A percentile compares a stretch with the other conserved stretches of the same genome.
phyloP scores from a whole-genome alignment of 352 stramenopile species.

The Globisporangium nodosum region DNA sequence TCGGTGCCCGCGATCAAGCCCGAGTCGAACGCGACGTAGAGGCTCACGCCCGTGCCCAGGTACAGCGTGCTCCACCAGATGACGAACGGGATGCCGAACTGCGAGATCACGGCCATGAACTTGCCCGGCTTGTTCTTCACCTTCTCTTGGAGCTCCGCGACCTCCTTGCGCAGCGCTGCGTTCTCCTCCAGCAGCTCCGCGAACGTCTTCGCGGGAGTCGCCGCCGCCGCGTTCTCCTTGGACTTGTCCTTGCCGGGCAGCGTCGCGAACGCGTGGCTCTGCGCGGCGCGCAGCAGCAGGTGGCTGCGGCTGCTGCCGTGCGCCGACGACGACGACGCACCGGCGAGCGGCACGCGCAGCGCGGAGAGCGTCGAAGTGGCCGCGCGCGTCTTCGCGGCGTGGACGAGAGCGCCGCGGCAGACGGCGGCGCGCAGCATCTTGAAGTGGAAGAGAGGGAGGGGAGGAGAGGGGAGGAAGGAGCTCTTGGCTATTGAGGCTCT shows the following conservation, averaged over 20 bases:
- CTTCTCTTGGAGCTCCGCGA: constrained; percentile 52
- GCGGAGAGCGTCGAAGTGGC: constrained; percentile 6
- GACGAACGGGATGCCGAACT: constrained; percentile 84
- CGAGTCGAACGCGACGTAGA: constrained; percentile 76
- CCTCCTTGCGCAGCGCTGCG: constrained; percentile 59
- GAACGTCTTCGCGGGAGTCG: constrained; percentile 38
- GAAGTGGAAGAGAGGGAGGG: not conserved
- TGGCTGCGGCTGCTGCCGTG: not conserved
- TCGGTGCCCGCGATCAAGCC: constrained; percentile 64
- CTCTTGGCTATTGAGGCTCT: not conserved
- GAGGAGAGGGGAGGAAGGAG: not conserved
- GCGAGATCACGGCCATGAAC: constrained; percentile 73
- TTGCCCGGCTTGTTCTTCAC: constrained; percentile 66
- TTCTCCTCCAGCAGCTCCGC: constrained; percentile 77
- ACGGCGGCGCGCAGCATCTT: constrained; percentile 12
- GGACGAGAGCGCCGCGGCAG: constrained; percentile 10
- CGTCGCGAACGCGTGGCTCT: constrained; percentile 53
- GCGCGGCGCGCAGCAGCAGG: constrained; percentile 17
- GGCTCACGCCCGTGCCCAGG: constrained; percentile 52
- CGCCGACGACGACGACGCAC: not conserved
- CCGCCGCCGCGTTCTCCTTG: constrained; percentile 11
- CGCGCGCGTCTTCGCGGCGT: not conserved
- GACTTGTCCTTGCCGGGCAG: constrained; percentile 25
- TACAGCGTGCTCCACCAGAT: constrained; percentile 82
- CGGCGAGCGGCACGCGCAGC: constrained; percentile 11